These are phyloP conservation scores for Euptelea pleiosperma DNA, from an alignment of 164 flowering plant species.

Conservation along the genomic window DNA sequence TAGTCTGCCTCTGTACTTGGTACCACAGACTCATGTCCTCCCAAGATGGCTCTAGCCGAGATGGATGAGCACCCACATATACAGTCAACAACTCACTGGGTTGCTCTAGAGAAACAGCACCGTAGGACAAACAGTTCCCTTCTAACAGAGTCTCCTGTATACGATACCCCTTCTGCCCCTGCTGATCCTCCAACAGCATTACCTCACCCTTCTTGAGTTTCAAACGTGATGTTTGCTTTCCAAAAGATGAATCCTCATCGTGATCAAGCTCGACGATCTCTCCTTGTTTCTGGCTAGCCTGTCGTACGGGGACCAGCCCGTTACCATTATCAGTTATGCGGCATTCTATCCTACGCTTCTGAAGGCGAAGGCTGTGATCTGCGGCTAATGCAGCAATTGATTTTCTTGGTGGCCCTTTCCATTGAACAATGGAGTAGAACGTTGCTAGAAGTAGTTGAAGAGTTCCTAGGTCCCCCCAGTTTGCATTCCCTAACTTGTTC, in stretches of 20 bases:
- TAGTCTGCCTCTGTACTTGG: conserved; percentile 86
- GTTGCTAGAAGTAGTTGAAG: conserved; percentile 68
- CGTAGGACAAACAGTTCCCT: conserved; percentile 42
- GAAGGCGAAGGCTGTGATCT: conserved; percentile 72
- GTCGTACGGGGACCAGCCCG: conserved; percentile 26
- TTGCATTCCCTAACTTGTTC: conserved; percentile 87
- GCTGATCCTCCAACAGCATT: conserved; percentile 47
- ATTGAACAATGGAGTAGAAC: conserved; percentile 62
- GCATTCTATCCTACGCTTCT: conserved; percentile 57
- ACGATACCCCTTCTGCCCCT: conserved; percentile 43
- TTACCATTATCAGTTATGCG: conserved; percentile 39
- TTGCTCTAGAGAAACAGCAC: conserved; percentile 50
- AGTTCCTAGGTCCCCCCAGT: conserved; percentile 82
- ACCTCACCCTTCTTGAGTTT: conserved; percentile 46
- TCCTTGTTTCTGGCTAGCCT: conserved; percentile 23
- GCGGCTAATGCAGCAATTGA: conserved; percentile 65
- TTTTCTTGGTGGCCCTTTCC: conserved; percentile 62
- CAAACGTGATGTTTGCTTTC: conserved; percentile 35
- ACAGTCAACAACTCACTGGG: conserved; percentile 45
- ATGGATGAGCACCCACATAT: conserved; percentile 78
- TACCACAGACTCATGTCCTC: conserved; percentile 91
- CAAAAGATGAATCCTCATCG: conserved; percentile 31
- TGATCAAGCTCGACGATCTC: conserved; percentile 65
- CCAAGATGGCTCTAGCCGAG: conserved; percentile 79
- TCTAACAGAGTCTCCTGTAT: conserved; percentile 44